Evolutionary conservation across 2,329 filamentous ascomycete species (phyloP).

Genomic region (Phaeosphaeriaceae sp.): DNA sequence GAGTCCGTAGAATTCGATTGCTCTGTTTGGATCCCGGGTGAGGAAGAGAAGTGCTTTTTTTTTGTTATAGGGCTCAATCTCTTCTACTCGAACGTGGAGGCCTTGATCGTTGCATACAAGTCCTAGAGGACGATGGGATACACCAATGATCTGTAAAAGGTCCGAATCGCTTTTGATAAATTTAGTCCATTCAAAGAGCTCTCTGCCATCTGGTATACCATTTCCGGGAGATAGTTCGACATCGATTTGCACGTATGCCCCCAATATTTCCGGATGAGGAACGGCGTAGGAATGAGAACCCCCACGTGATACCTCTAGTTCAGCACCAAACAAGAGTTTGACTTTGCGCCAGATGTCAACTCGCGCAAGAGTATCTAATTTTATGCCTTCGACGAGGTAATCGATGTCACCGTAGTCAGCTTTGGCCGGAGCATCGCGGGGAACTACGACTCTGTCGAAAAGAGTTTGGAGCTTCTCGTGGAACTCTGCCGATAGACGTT

Average conservation of each 20-base stretch:
- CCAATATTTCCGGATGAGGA: constrained; percentile 36
- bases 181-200: constrained; percentile 63
- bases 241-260: constrained; percentile 71
- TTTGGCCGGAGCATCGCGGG: constrained; percentile 74
- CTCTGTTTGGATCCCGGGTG: constrained; percentile 60
- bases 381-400: constrained; percentile 60
- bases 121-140: constrained; percentile 67
- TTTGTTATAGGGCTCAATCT: constrained; percentile 67
- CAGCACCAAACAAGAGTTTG: constrained; percentile 55
- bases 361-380: constrained; percentile 14
- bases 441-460: constrained; percentile 63
- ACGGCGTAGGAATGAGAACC: constrained; percentile 58
- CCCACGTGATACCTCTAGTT: constrained; percentile 24
- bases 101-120: constrained; percentile 69
- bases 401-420: constrained; percentile 75
- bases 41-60: constrained; percentile 66
- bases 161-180: constrained; percentile 79
- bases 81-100: constrained; percentile 69
- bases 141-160: constrained; percentile 69
- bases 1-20: constrained; percentile 70
- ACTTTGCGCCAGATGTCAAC: constrained; percentile 40
- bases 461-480: constrained; percentile 56
- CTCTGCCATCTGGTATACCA: constrained; percentile 28
- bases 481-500: constrained; percentile 55
- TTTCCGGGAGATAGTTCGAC: constrained; percentile 60